These are phyloP conservation scores for Puccinia hordei DNA, from an alignment of 1,284 basidiomycete genomes.

Conservation along the genomic window DNA sequence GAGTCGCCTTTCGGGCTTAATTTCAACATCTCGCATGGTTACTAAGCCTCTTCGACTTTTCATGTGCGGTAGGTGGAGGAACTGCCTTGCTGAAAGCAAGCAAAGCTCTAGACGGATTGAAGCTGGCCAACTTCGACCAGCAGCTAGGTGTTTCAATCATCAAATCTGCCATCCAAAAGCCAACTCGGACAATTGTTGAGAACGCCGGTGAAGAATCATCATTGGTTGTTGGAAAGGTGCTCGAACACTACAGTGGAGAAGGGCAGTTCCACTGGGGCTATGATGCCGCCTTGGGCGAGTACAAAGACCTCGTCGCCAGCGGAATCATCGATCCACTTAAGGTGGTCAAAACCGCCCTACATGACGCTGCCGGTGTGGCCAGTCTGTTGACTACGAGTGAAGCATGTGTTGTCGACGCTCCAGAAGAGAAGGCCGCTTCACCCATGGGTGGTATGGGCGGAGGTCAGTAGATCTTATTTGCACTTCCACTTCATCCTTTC, in stretches of 20 bases:
- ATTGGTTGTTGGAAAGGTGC: conserved; percentile 85
- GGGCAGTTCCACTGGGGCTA: conserved; percentile 72
- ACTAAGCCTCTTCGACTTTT: conserved; percentile 55
- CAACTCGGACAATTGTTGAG: conserved; percentile 80
- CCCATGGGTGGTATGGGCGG: conserved; percentile 62
- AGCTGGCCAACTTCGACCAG: conserved; percentile 93
- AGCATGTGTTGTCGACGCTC: conserved; percentile 85
- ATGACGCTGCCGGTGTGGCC: conserved; percentile 82
- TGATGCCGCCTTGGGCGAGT: conserved; percentile 86
- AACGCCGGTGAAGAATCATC: conserved; percentile 94
- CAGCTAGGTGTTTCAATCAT: conserved; percentile 94
- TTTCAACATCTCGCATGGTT: conserved; percentile 60
- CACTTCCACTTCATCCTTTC: not conserved
- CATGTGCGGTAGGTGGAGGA: conserved; percentile 57
- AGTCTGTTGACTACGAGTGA: conserved; percentile 90
- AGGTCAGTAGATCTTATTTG: conserved; percentile 51
- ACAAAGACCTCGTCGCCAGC: conserved; percentile 87
- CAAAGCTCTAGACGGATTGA: conserved; percentile 74
- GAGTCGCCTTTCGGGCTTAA: conserved; percentile 64
- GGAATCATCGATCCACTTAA: conserved; percentile 82
- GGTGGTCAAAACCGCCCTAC: conserved; percentile 83
- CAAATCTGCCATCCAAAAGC: conserved; percentile 76
- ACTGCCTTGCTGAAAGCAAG: conserved; percentile 77
- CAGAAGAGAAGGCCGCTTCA: conserved; percentile 74
- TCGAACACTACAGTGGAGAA: conserved; percentile 69